Percentiles rank a stretch among this genome's conserved stretches.
Evolutionary conservation across 192 early-diverging fungal genomes (phyloP).

Genomic region (Backusella mclennaniae): DNA sequence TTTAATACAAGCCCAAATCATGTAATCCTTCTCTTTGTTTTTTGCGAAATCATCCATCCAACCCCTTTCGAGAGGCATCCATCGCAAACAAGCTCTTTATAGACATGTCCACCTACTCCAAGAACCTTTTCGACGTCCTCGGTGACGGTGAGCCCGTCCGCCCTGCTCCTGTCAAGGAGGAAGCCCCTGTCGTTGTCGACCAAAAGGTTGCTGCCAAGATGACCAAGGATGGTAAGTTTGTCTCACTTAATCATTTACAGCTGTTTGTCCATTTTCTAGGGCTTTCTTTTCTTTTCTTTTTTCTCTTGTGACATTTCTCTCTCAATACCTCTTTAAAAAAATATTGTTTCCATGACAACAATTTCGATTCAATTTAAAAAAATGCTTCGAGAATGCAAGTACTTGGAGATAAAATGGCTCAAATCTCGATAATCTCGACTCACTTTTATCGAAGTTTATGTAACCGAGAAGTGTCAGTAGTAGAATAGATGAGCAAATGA

Average conservation of each 20-base stretch:
- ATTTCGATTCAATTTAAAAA: background rate
- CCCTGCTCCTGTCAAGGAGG: slow-evolving; percentile 29
- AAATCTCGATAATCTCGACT: background rate
- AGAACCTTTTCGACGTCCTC: slow-evolving; percentile 70
- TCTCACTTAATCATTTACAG: background rate
- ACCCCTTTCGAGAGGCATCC: slow-evolving; percentile 28
- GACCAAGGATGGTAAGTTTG: slow-evolving; percentile 26
- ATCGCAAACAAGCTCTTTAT: slow-evolving; percentile 23
- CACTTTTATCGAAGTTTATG: background rate
- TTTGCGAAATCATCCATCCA: slow-evolving; percentile 34
- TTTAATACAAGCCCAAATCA: background rate
- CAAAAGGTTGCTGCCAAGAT: slow-evolving; percentile 35
- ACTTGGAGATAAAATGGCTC: background rate
- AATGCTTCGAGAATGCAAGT: background rate
- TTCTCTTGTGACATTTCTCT: background rate
- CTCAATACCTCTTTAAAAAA: background rate
- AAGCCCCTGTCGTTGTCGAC: slow-evolving; percentile 37
- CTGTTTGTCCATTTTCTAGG: background rate
- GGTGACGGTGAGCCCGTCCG: slow-evolving; percentile 56
- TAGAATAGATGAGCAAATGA: background rate
- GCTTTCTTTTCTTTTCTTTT: background rate
- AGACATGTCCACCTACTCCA: slow-evolving; percentile 57
- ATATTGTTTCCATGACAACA: background rate
- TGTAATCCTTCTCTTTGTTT: slow-evolving; percentile 19
- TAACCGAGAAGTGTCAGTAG: background rate